A percentile compares a stretch with the other conserved stretches of the same genome.
Conservation (phyloP, 805 yeast genomes). For the Candida anglica region DNA sequence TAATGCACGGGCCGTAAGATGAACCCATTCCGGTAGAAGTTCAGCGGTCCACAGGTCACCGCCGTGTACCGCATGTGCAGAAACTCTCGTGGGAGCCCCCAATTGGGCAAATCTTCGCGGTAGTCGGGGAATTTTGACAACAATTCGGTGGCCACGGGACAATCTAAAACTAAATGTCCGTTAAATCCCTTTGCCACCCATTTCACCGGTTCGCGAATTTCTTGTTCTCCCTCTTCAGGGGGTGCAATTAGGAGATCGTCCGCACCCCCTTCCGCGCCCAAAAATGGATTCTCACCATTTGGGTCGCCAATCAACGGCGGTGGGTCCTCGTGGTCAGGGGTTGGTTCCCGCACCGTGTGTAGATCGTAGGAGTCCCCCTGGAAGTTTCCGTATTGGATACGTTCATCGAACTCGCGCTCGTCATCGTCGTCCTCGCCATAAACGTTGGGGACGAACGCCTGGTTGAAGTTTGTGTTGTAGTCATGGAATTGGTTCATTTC, state of each 20-base stretch:
- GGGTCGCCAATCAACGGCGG: no score
- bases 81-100: constrained; percentile 49
- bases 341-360: no score
- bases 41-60: constrained; percentile 68
- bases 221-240: constrained; percentile 24
- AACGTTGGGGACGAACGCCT: constrained; percentile 42
- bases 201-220: constrained; percentile 24
- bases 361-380: constrained; percentile 42
- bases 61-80: constrained; percentile 61
- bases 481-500: constrained; percentile 21
- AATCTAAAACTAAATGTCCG: constrained; percentile 44
- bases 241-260: constrained; percentile 29
- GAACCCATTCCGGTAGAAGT: constrained; percentile 53
- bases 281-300: constrained; percentile 4
- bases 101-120: no score
- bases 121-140: constrained; percentile 40
- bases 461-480: constrained; percentile 16
- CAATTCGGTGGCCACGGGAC: constrained; percentile 44
- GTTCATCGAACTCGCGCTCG: constrained; percentile 34
- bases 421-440: constrained; percentile 39
- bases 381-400: constrained; percentile 34
- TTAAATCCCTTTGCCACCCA: constrained; percentile 33
- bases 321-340: no score
- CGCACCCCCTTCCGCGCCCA: constrained; percentile 12
- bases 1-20: constrained; percentile 54